phyloP scores from a whole-genome alignment of 1,139 yeast species.

The Geotrichum fermentans region DNA sequence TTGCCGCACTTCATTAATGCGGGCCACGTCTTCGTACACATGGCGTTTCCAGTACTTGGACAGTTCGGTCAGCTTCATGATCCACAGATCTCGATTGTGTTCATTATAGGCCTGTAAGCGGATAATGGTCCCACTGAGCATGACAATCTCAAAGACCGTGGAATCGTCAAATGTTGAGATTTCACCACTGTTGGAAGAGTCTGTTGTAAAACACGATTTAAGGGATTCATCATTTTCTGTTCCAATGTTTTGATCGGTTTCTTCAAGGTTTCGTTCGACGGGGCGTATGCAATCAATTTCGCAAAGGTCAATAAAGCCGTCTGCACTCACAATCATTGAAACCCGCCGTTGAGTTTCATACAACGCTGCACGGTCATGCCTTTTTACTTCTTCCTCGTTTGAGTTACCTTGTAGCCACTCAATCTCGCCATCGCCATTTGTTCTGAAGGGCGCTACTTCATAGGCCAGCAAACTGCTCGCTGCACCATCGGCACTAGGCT shows the following conservation, averaged over 20 bases:
- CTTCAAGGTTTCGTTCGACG: constrained; percentile 2
- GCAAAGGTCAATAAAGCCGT: constrained; percentile 57
- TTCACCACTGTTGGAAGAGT: background rate
- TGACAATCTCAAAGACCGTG: constrained; percentile 50
- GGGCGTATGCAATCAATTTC: constrained; percentile 42
- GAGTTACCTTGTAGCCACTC: constrained; percentile 50
- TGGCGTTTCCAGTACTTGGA: constrained; percentile 57
- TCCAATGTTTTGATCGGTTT: background rate
- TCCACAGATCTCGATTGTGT: constrained; percentile 61
- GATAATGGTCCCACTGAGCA: constrained; percentile 46
- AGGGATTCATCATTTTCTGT: background rate
- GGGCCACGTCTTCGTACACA: constrained; percentile 42
- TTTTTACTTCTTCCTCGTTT: constrained; percentile 41
- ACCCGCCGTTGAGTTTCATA: constrained; percentile 61
- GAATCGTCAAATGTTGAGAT: constrained; percentile 23
- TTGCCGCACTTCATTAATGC: constrained; percentile 41
- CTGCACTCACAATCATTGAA: constrained; percentile 52
- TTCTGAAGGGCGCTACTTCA: constrained; percentile 49
- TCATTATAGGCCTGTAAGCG: constrained; percentile 55
- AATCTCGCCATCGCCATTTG: constrained; percentile 46
- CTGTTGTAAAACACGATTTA: background rate
- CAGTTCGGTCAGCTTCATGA: constrained; percentile 44
- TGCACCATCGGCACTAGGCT: background rate
- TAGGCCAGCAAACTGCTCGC: constrained; percentile 39
- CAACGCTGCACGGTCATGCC: constrained; percentile 53